Conservation (phyloP, 2,329 filamentous ascomycete genomes). For the Thyridium curvatum region DNA sequence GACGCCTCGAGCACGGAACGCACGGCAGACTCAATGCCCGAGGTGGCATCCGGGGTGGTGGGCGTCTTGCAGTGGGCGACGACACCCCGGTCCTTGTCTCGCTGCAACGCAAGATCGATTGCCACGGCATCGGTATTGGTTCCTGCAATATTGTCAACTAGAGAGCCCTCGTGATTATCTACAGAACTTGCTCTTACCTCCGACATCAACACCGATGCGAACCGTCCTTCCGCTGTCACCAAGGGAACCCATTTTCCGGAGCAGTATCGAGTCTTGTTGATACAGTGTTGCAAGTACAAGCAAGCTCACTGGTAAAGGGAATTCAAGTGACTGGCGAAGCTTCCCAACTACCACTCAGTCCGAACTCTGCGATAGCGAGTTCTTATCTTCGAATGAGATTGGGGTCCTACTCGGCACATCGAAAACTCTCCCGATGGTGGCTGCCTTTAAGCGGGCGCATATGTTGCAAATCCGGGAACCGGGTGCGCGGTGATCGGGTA, state of each 20-base stretch:
- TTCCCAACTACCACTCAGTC: no score
- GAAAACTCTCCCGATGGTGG: no score
- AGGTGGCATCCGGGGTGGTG: constrained; percentile 10
- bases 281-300: no score
- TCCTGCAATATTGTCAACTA: constrained; percentile 6
- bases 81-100: constrained; percentile 20
- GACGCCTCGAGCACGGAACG: constrained; percentile 5
- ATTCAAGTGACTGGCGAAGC: no score
- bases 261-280: no score
- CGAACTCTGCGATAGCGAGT: no score
- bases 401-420: no score
- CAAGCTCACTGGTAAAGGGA: no score
- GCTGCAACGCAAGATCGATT: constrained; percentile 16
- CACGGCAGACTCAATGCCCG: constrained; percentile 11
- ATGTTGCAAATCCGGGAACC: no score
- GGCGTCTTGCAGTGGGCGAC: constrained; percentile 11
- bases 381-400: no score
- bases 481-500: no score
- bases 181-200: constrained; percentile 24
- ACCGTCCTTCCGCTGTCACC: constrained; percentile 19
- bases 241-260: background rate
- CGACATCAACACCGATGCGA: constrained; percentile 39
- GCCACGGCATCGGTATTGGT: constrained; percentile 18
- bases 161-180: constrained; percentile 23
- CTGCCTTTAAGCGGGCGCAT: no score